Percentiles rank a stretch among this genome's conserved stretches.
These are phyloP conservation scores for Thymus quinquecostatus DNA, from an alignment of 257 asterid species.

Conservation along the genomic window DNA sequence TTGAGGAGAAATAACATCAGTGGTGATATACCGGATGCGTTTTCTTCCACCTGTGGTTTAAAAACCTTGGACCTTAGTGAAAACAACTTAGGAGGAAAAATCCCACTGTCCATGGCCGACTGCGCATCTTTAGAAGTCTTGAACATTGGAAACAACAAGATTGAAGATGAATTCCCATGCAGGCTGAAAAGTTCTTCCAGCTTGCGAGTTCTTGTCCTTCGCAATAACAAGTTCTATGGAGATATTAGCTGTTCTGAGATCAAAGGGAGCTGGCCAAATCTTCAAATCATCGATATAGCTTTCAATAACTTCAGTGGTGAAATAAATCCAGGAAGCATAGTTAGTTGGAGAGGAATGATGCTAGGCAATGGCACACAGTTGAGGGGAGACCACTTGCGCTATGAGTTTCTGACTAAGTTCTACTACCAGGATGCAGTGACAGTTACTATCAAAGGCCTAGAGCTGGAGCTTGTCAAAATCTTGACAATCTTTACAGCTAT, in stretches of 20 bases:
- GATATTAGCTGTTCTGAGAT: conserved; percentile 35
- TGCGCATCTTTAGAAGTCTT: conserved; percentile 45
- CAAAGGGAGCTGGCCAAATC: conserved; percentile 52
- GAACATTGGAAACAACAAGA: conserved; percentile 44
- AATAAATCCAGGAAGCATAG: conserved; percentile 35
- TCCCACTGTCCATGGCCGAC: conserved; percentile 46
- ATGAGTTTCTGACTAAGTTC: conserved; percentile 21
- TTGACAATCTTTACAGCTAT: conserved; percentile 52
- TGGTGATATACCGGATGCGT: conserved; percentile 40
- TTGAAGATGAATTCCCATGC: conserved; percentile 47
- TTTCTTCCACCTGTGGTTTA: conserved; percentile 32
- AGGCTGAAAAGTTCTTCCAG: conserved; percentile 36
- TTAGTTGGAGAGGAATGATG: conserved; percentile 50
- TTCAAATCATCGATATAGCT: conserved; percentile 66
- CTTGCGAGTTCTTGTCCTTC: conserved; percentile 59
- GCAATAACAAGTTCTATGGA: conserved; percentile 59
- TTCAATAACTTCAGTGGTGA: conserved; percentile 54
- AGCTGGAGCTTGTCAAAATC: conserved; percentile 60
- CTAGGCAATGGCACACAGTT: conserved; percentile 20
- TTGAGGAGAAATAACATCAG: conserved; percentile 39
- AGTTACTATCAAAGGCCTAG: conserved; percentile 60
- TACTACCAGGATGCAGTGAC: conserved; percentile 64
- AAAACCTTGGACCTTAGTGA: conserved; percentile 49
- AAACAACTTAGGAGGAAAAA: conserved; percentile 40
- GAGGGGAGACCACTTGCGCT: conserved; percentile 34